phyloP scores from a whole-genome alignment of 164 flowering plant genomes.

The Dillenia suffruticosa region DNA sequence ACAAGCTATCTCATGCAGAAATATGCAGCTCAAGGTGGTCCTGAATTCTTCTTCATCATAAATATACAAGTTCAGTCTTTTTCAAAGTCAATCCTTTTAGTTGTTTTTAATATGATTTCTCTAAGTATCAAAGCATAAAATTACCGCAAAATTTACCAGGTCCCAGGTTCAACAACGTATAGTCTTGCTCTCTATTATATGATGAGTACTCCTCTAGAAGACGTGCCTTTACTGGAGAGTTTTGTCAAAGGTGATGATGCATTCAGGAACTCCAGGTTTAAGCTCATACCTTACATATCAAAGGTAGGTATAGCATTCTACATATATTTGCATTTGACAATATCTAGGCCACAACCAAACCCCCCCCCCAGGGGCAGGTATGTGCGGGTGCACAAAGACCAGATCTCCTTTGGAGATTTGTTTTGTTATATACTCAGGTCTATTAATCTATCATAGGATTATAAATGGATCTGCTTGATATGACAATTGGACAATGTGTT shows the following conservation, averaged over 20 bases:
- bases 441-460: no score
- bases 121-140: neutral
- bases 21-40: conserved; percentile 71
- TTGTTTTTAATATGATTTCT: neutral
- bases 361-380: no score
- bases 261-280: conserved; percentile 83
- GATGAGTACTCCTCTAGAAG: conserved; percentile 60
- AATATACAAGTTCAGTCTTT: conserved; percentile 66
- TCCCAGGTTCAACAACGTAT: conserved; percentile 77
- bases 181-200: conserved; percentile 67
- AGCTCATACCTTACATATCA: conserved; percentile 92
- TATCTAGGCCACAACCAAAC: no score
- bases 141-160: conserved; percentile 32
- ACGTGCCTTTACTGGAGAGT: conserved; percentile 56
- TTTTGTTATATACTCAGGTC: no score
- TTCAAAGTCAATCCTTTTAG: neutral
- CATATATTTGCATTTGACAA: no score
- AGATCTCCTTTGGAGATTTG: no score
- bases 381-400: no score
- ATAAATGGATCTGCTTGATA: no score
- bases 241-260: conserved; percentile 86
- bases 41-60: conserved; percentile 82
- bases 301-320: conserved; percentile 40
- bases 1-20: conserved; percentile 42
- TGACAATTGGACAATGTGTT: no score